These are phyloP conservation scores for Udeniomyces megalosporus DNA, from an alignment of 768 basidiomycete species.

Conservation along the genomic window DNA sequence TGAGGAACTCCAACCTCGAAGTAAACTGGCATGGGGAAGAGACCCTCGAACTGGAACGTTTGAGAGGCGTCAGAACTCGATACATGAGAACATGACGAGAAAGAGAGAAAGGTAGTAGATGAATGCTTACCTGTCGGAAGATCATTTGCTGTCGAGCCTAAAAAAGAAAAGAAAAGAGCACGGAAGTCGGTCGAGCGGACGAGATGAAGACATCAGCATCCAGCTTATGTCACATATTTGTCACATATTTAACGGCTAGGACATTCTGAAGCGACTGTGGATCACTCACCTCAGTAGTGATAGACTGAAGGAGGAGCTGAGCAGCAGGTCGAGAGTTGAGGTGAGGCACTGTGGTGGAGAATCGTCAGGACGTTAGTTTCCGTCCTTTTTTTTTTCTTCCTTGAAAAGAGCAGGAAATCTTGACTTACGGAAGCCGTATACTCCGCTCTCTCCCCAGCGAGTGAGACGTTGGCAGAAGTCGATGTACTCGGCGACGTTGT, in stretches of 20 bases:
- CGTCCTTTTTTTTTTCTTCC: no score
- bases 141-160: conserved; percentile 46
- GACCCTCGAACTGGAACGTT: conserved; percentile 41
- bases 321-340: conserved; percentile 44
- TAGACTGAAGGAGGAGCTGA: conserved; percentile 40
- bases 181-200: not conserved
- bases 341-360: no score
- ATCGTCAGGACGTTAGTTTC: no score
- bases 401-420: no score
- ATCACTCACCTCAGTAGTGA: conserved; percentile 37
- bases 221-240: no score
- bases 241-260: no score
- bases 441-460: conserved; percentile 43
- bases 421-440: conserved; percentile 48
- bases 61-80: no score
- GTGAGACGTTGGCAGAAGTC: conserved; percentile 30
- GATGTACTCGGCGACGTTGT: conserved; percentile 33
- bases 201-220: not conserved
- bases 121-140: no score
- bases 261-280: no score
- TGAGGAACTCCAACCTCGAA: conserved; percentile 37
- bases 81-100: no score
- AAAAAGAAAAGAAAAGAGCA: not conserved
- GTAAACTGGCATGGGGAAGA: conserved; percentile 44
- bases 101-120: no score